Evolutionary conservation across 2,329 filamentous ascomycete species (phyloP).

Genomic region (Calonectria pseudoreteaudii): DNA sequence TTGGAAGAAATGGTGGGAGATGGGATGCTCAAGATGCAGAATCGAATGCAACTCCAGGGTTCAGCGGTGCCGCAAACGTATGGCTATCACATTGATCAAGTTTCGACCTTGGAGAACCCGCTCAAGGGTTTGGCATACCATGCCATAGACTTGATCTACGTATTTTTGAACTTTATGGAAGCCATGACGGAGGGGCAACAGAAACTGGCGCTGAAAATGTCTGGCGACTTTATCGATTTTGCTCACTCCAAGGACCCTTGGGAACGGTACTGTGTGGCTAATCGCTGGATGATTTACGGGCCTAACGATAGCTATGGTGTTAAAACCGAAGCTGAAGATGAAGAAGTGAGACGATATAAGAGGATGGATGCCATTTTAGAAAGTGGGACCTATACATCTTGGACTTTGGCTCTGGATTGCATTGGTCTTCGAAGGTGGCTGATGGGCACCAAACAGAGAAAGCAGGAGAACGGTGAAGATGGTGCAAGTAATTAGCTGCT

Average conservation of each 20-base stretch:
- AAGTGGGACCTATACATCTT: neutral
- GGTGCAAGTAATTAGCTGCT: neutral
- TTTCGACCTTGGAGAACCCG: constrained; percentile 16
- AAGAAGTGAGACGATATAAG: constrained; percentile 18
- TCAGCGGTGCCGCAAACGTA: constrained; percentile 19
- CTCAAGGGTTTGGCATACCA: constrained; percentile 30
- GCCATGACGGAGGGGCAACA: constrained; percentile 13
- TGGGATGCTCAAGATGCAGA: constrained; percentile 15
- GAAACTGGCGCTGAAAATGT: constrained; percentile 16
- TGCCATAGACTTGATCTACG: constrained; percentile 24
- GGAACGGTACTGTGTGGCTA: neutral
- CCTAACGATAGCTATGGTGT: constrained; percentile 1
- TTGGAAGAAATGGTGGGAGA: constrained; percentile 26
- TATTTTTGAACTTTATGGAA: constrained; percentile 29
- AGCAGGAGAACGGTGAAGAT: neutral
- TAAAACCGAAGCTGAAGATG: constrained; percentile 26
- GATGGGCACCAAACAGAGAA: neutral
- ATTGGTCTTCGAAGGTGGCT: neutral
- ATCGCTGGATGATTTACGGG: constrained; percentile 27
- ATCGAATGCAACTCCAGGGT: constrained; percentile 19
- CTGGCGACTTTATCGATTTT: constrained; percentile 27
- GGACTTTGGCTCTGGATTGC: neutral
- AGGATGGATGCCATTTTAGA: constrained; percentile 14
- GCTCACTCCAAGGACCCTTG: constrained; percentile 27
- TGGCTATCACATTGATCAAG: constrained; percentile 31